These are phyloP conservation scores for Bothia castanella DNA, from an alignment of 1,284 basidiomycete genomes.

Conservation along the genomic window DNA sequence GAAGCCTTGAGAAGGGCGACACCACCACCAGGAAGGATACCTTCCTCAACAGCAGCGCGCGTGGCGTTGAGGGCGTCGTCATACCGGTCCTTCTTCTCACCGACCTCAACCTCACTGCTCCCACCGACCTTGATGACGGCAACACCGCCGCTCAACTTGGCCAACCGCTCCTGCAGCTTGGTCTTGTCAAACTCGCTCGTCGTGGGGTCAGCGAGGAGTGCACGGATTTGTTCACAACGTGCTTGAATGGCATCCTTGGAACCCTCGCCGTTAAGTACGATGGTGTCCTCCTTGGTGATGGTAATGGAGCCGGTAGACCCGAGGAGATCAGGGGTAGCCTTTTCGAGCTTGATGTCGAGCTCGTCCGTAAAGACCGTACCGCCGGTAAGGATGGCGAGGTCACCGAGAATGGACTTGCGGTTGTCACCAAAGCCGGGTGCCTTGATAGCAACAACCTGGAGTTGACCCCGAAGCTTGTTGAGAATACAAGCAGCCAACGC, in stretches of 20 bases:
- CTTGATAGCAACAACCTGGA: slow-evolving; percentile 91
- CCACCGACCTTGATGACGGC: slow-evolving; percentile 99
- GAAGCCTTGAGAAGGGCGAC: slow-evolving; percentile 90
- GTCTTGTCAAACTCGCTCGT: slow-evolving; percentile 94
- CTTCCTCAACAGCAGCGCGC: slow-evolving; percentile 96
- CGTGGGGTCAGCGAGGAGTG: slow-evolving; percentile 76
- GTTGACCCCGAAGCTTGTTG: slow-evolving; percentile 97
- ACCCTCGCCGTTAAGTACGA: slow-evolving; percentile 91
- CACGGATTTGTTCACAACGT: slow-evolving; percentile 93
- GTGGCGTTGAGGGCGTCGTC: slow-evolving; percentile 98
- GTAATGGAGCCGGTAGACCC: slow-evolving; percentile 91
- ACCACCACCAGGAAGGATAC: slow-evolving; percentile 95
- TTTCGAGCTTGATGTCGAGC: slow-evolving; percentile 96
- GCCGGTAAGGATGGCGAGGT: slow-evolving; percentile 94
- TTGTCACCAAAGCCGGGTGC: slow-evolving; percentile 99
- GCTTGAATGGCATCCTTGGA: slow-evolving; percentile 81
- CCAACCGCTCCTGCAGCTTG: slow-evolving; percentile 95
- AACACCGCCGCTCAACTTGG: slow-evolving; percentile 94
- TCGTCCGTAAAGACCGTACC: slow-evolving; percentile 98
- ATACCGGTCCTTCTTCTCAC: slow-evolving; percentile 99
- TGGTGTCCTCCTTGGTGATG: slow-evolving; percentile 98
- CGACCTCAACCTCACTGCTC: slow-evolving; percentile 90
- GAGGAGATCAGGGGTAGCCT: slow-evolving; percentile 84
- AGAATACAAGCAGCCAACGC: slow-evolving; percentile 96
- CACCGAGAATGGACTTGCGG: slow-evolving; percentile 96